A percentile compares a stretch with the other conserved stretches of the same genome.
phyloP scores from a whole-genome alignment of 108 stramenopile genomes.

The Fistulifera pelliculosa region DNA sequence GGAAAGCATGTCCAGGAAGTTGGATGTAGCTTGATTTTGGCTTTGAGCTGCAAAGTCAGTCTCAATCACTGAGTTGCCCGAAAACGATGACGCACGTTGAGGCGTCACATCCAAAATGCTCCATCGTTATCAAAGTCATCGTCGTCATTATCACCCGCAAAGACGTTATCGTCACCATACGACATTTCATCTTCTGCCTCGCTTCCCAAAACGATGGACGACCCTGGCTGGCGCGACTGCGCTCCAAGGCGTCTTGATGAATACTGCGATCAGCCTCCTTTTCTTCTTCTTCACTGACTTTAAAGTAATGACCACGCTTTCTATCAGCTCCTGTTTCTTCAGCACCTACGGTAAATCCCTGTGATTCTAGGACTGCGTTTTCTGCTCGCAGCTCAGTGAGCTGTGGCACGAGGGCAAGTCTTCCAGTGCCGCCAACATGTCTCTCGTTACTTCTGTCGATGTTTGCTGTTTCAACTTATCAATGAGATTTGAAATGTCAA shows the following conservation, averaged over 20 bases:
- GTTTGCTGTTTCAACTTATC: slow-evolving; percentile 8
- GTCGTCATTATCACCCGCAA: slow-evolving; percentile 26
- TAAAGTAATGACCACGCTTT: slow-evolving; percentile 21
- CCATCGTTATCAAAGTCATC: slow-evolving; percentile 11
- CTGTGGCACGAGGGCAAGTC: slow-evolving; percentile 73
- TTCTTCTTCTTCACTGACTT: slow-evolving; percentile 55
- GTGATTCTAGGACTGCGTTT: slow-evolving; percentile 39
- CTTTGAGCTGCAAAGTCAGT: slow-evolving; percentile 19
- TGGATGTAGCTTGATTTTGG: neutral
- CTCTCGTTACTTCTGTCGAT: slow-evolving; percentile 24
- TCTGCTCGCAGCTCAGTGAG: slow-evolving; percentile 54
- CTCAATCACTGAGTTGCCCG: slow-evolving; percentile 26
- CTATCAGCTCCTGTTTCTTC: too few species aligned
- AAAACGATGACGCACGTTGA: too few species aligned
- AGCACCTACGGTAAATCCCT: slow-evolving; percentile 44
- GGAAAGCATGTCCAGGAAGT: slow-evolving; percentile 3
- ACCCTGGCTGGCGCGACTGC: slow-evolving; percentile 31
- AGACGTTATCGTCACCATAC: slow-evolving; percentile 38
- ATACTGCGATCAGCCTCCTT: slow-evolving; percentile 73
- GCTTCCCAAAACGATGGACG: slow-evolving; percentile 13
- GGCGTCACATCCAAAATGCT: neutral
- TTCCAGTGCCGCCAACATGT: slow-evolving; percentile 27
- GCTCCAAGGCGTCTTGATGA: slow-evolving; percentile 71
- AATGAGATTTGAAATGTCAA: slow-evolving; percentile 55
- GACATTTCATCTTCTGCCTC: slow-evolving; percentile 30